These are phyloP conservation scores for Rickenella mellea DNA, from an alignment of 768 basidiomycete species.

Conservation along the genomic window DNA sequence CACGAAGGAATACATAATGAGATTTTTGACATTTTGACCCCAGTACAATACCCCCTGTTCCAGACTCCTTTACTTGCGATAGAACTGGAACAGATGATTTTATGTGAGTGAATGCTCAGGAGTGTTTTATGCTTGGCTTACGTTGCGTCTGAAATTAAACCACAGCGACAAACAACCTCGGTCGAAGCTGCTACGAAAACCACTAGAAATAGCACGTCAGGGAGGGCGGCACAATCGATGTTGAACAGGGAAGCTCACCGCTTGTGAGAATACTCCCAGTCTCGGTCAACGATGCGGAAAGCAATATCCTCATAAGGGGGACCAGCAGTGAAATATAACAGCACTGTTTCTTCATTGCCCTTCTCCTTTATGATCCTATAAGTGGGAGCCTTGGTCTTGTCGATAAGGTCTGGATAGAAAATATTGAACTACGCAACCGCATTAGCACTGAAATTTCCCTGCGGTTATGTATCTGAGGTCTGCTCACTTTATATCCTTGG, in stretches of 20 bases:
- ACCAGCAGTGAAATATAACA: constrained; percentile 90
- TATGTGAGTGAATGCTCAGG: constrained; percentile 10
- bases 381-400: constrained; percentile 93
- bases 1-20: background rate
- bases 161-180: constrained; percentile 91
- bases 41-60: background rate
- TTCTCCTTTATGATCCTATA: constrained; percentile 93
- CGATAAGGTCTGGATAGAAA: constrained; percentile 98
- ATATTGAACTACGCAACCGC: constrained; percentile 81
- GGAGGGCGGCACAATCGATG: background rate
- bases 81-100: constrained; percentile 44
- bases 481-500: constrained; percentile 85
- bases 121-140: constrained; percentile 31
- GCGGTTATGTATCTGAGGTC: constrained; percentile 1
- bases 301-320: constrained; percentile 99
- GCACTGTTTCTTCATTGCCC: constrained; percentile 90
- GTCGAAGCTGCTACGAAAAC: constrained; percentile 95
- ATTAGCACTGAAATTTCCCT: too few species aligned
- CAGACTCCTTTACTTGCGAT: constrained; percentile 51
- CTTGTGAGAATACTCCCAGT: constrained; percentile 99
- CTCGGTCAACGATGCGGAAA: constrained; percentile 93
- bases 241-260: constrained; percentile 36
- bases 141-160: constrained; percentile 94
- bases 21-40: background rate
- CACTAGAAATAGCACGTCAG: constrained; percentile 37